phyloP scores from a whole-genome alignment of 179 eudicot species.

The Nepenthes alata region DNA sequence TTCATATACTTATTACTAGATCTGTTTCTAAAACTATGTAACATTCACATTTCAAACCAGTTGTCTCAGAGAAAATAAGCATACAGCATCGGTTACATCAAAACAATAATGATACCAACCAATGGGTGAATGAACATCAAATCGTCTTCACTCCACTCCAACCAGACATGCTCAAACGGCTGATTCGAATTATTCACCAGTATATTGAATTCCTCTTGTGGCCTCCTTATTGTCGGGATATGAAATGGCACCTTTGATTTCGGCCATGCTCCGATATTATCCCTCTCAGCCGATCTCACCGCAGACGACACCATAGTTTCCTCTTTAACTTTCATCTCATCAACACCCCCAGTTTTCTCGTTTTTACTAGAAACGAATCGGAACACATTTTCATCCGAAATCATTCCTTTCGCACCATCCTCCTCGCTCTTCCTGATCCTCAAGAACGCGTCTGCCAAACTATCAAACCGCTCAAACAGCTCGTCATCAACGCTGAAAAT shows the following conservation, averaged over 20 bases:
- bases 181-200: conserved; percentile 67
- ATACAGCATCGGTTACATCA: no score
- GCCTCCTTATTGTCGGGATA: conserved; percentile 51
- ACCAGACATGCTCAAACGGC: conserved; percentile 86
- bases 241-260: conserved; percentile 78
- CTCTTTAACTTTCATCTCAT: conserved; percentile 19
- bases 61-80: no score
- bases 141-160: conserved; percentile 76
- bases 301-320: conserved; percentile 9
- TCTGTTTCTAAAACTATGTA: no score
- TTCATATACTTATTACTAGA: no score
- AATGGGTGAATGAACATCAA: conserved; percentile 56
- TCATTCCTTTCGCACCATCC: conserved; percentile 17
- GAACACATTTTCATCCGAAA: conserved; percentile 39
- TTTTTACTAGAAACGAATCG: conserved; percentile 64
- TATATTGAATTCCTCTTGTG: conserved; percentile 75
- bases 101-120: conserved; percentile 24
- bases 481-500: conserved; percentile 64
- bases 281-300: conserved; percentile 49
- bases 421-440: conserved; percentile 33
- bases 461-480: conserved; percentile 52
- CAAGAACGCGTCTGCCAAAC: conserved; percentile 51
- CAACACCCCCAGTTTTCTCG: conserved; percentile 22
- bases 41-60: no score
- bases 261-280: conserved; percentile 30